Evolutionary conservation across 176 grass and related monocot species (phyloP).

Genomic region (Phragmites australis): DNA sequence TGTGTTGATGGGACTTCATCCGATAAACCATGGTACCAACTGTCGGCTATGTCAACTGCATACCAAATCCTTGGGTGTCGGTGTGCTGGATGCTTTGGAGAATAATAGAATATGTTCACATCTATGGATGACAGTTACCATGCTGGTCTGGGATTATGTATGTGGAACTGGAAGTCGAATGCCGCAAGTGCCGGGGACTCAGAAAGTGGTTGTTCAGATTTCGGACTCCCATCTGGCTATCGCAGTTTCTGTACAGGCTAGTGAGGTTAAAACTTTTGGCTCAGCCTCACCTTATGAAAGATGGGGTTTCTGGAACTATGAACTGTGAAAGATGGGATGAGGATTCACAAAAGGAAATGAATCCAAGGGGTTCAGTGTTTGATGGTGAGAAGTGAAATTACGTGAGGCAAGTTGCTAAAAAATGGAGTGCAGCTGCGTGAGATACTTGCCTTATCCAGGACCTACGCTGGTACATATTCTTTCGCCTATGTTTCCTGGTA

Average conservation of each 20-base stretch:
- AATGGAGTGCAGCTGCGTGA: background rate
- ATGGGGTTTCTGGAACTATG: background rate
- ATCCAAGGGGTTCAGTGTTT: background rate
- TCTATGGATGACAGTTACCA: background rate
- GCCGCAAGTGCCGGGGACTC: background rate
- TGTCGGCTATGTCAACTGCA: background rate
- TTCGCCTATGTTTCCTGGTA: background rate
- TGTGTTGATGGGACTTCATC: background rate
- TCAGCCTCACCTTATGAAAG: background rate
- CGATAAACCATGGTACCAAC: background rate
- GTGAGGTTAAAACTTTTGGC: background rate
- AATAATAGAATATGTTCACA: conserved; percentile 9
- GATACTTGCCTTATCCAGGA: background rate
- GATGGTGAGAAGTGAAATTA: background rate
- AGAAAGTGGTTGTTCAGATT: conserved; percentile 4
- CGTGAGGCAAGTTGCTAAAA: background rate
- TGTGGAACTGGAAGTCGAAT: background rate
- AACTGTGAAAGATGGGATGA: conserved; percentile 2
- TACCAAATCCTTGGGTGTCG: background rate
- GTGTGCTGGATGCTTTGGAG: background rate
- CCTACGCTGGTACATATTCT: background rate
- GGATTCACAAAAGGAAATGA: background rate
- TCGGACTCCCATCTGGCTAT: background rate
- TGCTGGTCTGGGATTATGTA: background rate
- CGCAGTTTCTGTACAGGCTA: background rate